A percentile compares a stretch with the other conserved stretches of the same genome.
Evolutionary conservation across 305 asterid genomes (phyloP).

Genomic region (Fraxinus floribunda): DNA sequence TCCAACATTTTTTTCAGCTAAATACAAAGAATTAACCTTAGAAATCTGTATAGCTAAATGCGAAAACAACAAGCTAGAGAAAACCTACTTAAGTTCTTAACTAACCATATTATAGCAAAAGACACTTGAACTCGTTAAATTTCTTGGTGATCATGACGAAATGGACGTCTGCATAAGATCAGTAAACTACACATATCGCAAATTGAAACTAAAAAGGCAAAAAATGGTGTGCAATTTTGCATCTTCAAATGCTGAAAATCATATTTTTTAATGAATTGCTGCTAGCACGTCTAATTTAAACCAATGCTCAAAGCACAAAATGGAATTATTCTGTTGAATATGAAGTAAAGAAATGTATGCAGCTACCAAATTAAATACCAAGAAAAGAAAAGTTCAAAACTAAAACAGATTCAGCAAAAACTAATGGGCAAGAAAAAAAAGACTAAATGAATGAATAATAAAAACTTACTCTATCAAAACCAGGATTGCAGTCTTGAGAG

Average conservation of each 20-base stretch:
- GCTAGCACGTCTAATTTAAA: background rate
- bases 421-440: background rate
- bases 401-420: background rate
- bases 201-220: background rate
- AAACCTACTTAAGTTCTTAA: background rate
- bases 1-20: background rate
- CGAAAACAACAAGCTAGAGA: background rate
- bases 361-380: background rate
- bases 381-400: background rate
- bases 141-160: background rate
- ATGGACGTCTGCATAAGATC: background rate
- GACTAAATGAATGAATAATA: background rate
- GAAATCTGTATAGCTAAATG: background rate
- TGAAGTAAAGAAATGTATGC: background rate
- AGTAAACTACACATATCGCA: background rate
- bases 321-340: background rate
- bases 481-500: constrained; percentile 61
- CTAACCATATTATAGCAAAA: background rate
- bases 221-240: background rate
- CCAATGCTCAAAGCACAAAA: background rate
- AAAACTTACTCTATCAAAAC: constrained; percentile 61
- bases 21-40: background rate
- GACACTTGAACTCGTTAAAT: background rate
- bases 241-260: background rate
- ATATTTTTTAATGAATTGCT: background rate